Conservation (phyloP, 306 rosid species). For the Cicer chorassanicum region DNA sequence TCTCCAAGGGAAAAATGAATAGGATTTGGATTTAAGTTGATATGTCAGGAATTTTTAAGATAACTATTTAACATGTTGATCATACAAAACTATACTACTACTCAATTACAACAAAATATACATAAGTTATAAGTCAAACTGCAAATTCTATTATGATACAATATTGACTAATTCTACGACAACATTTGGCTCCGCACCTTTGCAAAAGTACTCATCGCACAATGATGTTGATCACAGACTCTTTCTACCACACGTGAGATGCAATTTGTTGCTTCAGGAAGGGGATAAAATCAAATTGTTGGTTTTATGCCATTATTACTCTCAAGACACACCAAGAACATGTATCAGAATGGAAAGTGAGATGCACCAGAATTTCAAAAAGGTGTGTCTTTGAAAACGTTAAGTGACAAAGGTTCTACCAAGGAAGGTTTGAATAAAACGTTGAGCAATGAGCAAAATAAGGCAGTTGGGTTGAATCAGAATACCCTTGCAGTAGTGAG, state of each 20-base stretch:
- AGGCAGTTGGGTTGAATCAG: constrained; percentile 75
- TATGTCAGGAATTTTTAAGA: no score
- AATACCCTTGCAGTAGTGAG: no score
- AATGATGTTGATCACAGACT: not conserved
- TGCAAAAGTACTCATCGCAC: no score
- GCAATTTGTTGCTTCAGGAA: constrained; percentile 93
- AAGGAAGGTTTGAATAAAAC: constrained; percentile 65
- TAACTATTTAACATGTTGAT: no score
- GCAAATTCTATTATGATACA: no score
- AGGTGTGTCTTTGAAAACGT: constrained; percentile 82
- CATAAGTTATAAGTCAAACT: no score
- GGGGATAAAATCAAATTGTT: constrained; percentile 81
- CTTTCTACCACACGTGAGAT: constrained; percentile 60
- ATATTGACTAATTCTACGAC: no score
- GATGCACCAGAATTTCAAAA: constrained; percentile 80
- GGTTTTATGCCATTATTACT: constrained; percentile 70
- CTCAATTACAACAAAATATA: no score
- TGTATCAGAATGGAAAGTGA: not conserved
- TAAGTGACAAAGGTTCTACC: constrained; percentile 70
- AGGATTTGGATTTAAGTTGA: no score
- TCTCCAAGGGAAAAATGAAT: no score
- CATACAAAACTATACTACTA: no score
- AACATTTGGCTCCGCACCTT: no score
- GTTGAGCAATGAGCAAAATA: constrained; percentile 84
- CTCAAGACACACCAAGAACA: constrained; percentile 34